Conservation (phyloP, 176 grass and related monocot genomes). For the Avena insularis region DNA sequence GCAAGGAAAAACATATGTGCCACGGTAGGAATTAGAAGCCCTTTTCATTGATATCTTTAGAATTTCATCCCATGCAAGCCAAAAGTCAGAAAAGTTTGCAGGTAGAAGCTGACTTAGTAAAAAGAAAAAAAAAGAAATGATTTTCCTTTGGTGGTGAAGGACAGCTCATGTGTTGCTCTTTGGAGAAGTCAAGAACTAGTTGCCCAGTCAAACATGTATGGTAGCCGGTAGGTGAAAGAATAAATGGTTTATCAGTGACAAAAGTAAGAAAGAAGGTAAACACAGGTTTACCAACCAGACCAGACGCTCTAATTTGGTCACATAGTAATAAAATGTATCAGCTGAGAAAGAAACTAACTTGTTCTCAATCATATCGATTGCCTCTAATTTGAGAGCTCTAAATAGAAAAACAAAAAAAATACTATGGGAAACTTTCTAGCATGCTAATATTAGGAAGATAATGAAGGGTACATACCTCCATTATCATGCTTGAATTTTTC, state of each 20-base stretch:
- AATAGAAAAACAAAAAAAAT: slow-evolving; percentile 5
- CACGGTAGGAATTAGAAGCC: neutral
- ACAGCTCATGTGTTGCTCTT: slow-evolving; percentile 17
- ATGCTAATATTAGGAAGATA: slow-evolving; percentile 31
- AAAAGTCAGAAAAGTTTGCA: slow-evolving; percentile 22
- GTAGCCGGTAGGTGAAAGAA: slow-evolving; percentile 4
- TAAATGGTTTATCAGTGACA: neutral
- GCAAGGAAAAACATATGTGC: slow-evolving; percentile 26
- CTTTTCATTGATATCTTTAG: slow-evolving; percentile 20
- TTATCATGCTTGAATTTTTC: slow-evolving; percentile 82
- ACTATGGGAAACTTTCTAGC: slow-evolving; percentile 12
- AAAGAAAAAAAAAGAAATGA: neutral
- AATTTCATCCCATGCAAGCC: slow-evolving; percentile 1
- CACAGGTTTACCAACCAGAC: neutral
- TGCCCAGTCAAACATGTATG: slow-evolving; percentile 26
- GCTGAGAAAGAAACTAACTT: slow-evolving; percentile 35
- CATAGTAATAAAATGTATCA: neutral
- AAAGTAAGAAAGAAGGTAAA: slow-evolving; percentile 15
- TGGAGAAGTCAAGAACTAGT: slow-evolving; percentile 16
- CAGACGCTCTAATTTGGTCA: neutral
- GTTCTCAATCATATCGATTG: neutral
- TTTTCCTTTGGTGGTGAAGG: neutral
- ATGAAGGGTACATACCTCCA: slow-evolving; percentile 54
- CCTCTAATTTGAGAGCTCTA: slow-evolving; percentile 18
- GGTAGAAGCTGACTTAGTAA: slow-evolving; percentile 1